Percentiles rank a stretch among this genome's conserved stretches.
These are phyloP conservation scores for Aspergillus costaricaensis DNA, from an alignment of 2,329 filamentous ascomycete species.

Conservation along the genomic window DNA sequence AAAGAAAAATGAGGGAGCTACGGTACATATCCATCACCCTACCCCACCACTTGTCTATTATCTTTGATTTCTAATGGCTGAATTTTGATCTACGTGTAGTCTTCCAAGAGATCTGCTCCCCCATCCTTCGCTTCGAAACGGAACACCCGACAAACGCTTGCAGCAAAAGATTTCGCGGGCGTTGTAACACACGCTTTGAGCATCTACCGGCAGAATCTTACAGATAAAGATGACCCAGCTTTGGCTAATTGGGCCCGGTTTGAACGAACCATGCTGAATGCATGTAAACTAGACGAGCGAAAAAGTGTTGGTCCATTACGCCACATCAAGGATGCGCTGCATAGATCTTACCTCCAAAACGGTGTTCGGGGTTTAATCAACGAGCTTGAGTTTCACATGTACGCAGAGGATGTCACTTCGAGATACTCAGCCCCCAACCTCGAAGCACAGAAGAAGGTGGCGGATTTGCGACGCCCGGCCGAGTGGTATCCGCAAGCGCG, in stretches of 20 bases:
- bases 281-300: conserved; percentile 30
- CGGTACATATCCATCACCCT: too few relatives aligned
- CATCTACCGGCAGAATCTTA: conserved; percentile 22
- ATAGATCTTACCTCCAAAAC: conserved; percentile 59
- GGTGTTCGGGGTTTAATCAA: conserved; percentile 55
- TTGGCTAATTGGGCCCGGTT: conserved; percentile 33
- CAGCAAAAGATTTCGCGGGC: conserved; percentile 28
- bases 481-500: conserved; percentile 93
- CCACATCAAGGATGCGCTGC: conserved; percentile 45
- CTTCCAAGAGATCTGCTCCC: background rate
- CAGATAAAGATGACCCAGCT: conserved; percentile 16
- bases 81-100: too few relatives aligned
- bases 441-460: conserved; percentile 63
- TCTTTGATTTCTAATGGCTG: background rate
- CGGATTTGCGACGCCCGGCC: conserved; percentile 83
- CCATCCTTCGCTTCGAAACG: background rate
- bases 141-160: conserved; percentile 12
- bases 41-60: too few relatives aligned
- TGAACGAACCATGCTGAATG: conserved; percentile 34
- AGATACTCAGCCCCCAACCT: conserved; percentile 60
- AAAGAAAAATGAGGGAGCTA: too few relatives aligned
- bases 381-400: conserved; percentile 70
- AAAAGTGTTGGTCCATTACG: conserved; percentile 24
- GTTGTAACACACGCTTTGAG: conserved; percentile 33
- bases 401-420: conserved; percentile 62